These are phyloP conservation scores for Solanum gandarillasii DNA, from an alignment of 257 asterid genomes.

Conservation along the genomic window DNA sequence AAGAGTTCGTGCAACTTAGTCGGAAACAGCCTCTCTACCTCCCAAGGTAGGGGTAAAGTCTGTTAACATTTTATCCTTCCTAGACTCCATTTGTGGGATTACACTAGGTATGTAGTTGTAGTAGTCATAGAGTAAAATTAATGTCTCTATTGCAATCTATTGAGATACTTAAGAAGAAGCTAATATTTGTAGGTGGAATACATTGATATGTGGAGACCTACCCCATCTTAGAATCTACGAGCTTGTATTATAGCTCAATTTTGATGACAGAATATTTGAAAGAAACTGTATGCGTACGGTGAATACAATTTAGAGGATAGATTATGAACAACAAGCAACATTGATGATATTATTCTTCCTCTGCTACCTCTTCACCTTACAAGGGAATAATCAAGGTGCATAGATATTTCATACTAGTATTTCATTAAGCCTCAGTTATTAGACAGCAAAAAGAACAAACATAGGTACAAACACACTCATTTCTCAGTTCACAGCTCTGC, in stretches of 20 bases:
- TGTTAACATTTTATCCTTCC: neutral
- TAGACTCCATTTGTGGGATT: neutral
- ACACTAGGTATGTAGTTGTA: neutral
- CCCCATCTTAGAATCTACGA: neutral
- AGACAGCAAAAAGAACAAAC: neutral
- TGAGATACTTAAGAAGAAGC: neutral
- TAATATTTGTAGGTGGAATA: neutral
- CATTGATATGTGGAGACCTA: neutral
- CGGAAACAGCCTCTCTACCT: neutral
- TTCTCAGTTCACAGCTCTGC: conserved; percentile 43
- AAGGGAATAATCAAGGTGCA: neutral
- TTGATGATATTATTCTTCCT: neutral
- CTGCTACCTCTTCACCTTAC: neutral
- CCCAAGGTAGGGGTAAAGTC: neutral
- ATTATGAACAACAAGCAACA: neutral
- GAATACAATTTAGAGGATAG: neutral
- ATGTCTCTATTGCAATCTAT: neutral
- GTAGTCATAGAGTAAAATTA: neutral
- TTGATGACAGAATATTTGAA: neutral
- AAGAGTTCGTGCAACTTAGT: neutral
- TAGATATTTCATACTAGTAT: neutral
- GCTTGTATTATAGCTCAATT: neutral
- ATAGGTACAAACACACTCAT: neutral
- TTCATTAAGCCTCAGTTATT: neutral
- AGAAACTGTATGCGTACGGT: neutral